phyloP scores from a whole-genome alignment of 495 filamentous ascomycete species.

The Neurospora terricola region DNA sequence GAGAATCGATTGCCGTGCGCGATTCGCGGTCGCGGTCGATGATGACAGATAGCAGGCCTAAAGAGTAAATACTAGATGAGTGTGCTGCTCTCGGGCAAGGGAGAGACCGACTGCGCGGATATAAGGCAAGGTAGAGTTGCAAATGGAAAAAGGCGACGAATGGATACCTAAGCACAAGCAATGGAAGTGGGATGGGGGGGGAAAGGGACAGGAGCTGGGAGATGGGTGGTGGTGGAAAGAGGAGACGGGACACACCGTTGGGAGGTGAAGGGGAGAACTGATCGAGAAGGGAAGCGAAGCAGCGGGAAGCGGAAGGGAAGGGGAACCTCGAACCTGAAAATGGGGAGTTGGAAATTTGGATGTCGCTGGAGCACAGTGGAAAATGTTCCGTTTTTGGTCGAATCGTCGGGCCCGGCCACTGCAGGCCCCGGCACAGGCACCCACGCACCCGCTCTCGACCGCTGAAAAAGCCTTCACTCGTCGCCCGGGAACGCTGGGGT shows the following conservation, averaged over 20 bases:
- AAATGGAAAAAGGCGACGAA: neutral
- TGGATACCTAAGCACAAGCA: neutral
- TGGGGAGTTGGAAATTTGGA: neutral
- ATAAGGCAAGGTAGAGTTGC: neutral
- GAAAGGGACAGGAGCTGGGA: neutral
- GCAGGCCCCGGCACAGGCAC: neutral
- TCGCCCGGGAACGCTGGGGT: neutral
- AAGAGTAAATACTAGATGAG: neutral
- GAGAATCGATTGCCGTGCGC: slow-evolving; percentile 5
- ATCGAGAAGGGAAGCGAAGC: neutral
- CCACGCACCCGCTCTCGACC: neutral
- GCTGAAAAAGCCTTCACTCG: neutral
- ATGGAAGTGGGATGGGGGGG: neutral
- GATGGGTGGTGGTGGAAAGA: neutral
- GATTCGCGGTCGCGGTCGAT: neutral
- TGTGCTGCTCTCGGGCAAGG: neutral
- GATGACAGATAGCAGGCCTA: neutral
- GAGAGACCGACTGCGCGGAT: neutral
- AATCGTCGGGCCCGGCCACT: neutral
- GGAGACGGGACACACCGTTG: neutral
- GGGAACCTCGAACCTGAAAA: neutral
- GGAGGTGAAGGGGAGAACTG: neutral
- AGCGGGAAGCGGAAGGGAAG: neutral
- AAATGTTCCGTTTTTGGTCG: neutral
- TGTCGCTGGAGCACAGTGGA: neutral